Evolutionary conservation across 2,329 filamentous ascomycete genomes (phyloP), one percentile per base, ranked within the genome.

Genomic region (Ophiobolus disseminans): DNA sequence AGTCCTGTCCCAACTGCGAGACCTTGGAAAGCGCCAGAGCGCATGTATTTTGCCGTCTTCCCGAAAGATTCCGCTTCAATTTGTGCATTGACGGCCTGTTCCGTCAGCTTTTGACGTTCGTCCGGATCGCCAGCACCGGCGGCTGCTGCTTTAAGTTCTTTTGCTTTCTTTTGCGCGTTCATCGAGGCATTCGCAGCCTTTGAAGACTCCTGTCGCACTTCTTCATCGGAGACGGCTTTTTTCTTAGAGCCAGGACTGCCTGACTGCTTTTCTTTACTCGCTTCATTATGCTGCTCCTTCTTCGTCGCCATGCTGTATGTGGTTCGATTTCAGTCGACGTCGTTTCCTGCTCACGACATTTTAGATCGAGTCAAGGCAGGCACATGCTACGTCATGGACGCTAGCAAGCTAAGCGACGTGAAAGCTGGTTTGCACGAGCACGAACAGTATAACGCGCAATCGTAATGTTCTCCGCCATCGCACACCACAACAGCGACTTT

Each of bases 11-110:
- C 60, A 17, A 58, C 50, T 6, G 58, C 57, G 55, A 60, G 55
- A n/a, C 60, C 60, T 17, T 63, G 60, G 20, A 62, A 63, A 0
- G 60, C 47, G 3, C 60, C 60, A 9, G 60, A 63, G 19, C 57
- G 58, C 14, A 62, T 45, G 43, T 63, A 63, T 13, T 56, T 60
- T 41, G 60, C 60, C n/a, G 60, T 62, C 31, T 63, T 63, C 10
- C 60, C 60, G 10, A 63, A 55, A 1, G 60, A 62, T 32, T 62
- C 58, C 3, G 60, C 60, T 42, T 62, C 57, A 5, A 63, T 53
- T 22, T 62, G 55, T 16, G 52, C 48, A 14, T 63, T 53, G 13
- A 59, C 51, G 11, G 60, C 58, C 48, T 60, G 35, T 46, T 58
- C 57, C 41, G 62, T 58, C n/a, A 63, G 23, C 31, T 45, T 62